Base-by-base conservation (phyloP, 257 asterid species). In the Leptodermis oblonga region DNA sequence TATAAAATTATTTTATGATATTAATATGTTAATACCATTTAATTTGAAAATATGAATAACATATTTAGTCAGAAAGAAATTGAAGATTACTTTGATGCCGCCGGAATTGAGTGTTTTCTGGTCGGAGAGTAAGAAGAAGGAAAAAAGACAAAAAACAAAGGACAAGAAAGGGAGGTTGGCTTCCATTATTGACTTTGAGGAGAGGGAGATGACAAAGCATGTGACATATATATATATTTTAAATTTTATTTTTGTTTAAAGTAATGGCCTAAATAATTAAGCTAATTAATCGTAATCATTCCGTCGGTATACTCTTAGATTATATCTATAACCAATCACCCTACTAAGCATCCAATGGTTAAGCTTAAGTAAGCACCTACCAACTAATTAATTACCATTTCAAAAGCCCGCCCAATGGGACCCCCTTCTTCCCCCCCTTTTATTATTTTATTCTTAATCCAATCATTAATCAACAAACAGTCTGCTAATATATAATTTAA, bases 181-280 rank as follows among this genome's bases (percentile, higher is more conserved):
- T 65, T 70, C 61, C 68, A 45, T 70, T 45, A 34, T 70, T 70
- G 74, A 59, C 74, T 70, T 45, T 6, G 39, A 64, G 37, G 31
- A 5, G 52, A 22, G n/a, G 31, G 53, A 62, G 42, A 30, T 59
- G 65, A 60, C 65, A 31, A 60, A 60, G 45, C 59, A 52, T 4
- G 3, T n/a, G 59, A 52, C n/a, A n/a, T n/a, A n/a, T n/a, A n/a
- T n/a, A n/a, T n/a, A n/a, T n/a, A n/a, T n/a, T n/a, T n/a, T n/a
- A n/a, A n/a, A n/a, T n/a, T n/a, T n/a, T n/a, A n/a, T n/a, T n/a
- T n/a, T n/a, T n/a, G n/a, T n/a, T n/a, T n/a, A 52, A 52, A 22
- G 2, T 26, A 52, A 12, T 4, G 59, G 31, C 59, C 59, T 11
- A 52, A n/a, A 52, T 52, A 52, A 52, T 22, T 17, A 15, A 30